Percentiles rank a stretch among this genome's conserved stretches.
Evolutionary conservation across 768 basidiomycete genomes (phyloP).

Genomic region (Kockovaella imperatae): DNA sequence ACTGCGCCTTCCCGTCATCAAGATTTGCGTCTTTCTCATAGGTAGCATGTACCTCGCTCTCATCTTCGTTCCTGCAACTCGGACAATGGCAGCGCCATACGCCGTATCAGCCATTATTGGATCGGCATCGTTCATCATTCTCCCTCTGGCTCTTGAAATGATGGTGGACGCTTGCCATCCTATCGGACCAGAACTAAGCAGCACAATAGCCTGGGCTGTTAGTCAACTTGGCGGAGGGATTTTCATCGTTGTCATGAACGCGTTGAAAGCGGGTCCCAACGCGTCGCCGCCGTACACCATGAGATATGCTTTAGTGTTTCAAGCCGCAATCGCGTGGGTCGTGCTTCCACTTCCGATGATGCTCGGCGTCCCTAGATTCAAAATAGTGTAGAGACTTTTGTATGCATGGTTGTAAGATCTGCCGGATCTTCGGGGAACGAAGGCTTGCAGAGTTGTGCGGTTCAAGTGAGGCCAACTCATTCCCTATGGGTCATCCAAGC

Average conservation of each 20-base stretch:
- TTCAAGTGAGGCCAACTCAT: too few species aligned
- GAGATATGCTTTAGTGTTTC: conserved; percentile 1
- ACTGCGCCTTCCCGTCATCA: conserved; percentile 1
- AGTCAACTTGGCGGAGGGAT: conserved; percentile 5
- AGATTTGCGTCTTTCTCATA: conserved; percentile 2
- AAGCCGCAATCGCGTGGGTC: conserved; percentile 1
- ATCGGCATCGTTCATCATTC: conserved; percentile 3
- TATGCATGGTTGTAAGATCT: too few species aligned
- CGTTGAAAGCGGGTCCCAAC: not conserved
- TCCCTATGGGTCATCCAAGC: too few species aligned
- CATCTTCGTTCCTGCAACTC: conserved; percentile 3
- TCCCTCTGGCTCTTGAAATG: conserved; percentile 5
- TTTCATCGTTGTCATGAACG: conserved; percentile 3
- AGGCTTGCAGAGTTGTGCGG: too few species aligned
- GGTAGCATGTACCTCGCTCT: conserved; percentile 1
- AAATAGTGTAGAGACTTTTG: too few species aligned
- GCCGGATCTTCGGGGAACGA: too few species aligned
- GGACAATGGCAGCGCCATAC: not conserved
- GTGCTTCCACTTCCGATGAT: conserved; percentile 5
- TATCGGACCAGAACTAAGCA: conserved; percentile 8
- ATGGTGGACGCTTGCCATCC: conserved; percentile 4
- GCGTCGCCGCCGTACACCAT: not conserved
- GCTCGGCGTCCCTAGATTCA: conserved; percentile 2
- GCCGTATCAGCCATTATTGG: conserved; percentile 6
- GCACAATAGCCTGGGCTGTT: conserved; percentile 7